Percentiles rank a stretch among this genome's conserved stretches.
Evolutionary conservation across 2,329 filamentous ascomycete genomes (phyloP).

Genomic region (Microsporum audouinii): DNA sequence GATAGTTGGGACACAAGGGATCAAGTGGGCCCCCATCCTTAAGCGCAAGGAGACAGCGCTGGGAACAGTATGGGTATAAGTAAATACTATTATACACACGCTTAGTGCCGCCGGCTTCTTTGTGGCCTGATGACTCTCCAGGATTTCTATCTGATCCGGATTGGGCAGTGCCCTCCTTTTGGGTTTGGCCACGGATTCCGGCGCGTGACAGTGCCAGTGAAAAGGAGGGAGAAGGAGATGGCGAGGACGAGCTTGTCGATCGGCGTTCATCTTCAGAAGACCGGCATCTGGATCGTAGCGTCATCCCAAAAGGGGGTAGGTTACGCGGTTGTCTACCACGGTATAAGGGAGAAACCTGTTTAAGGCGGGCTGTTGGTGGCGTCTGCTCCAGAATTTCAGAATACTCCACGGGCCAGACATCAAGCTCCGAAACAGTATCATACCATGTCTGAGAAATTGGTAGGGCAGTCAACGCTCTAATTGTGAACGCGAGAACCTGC

Average conservation of each 20-base stretch:
- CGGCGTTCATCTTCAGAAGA: neutral
- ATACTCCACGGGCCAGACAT: constrained; percentile 26
- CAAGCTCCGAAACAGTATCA: constrained; percentile 16
- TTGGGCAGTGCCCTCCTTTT: neutral
- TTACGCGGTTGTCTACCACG: neutral
- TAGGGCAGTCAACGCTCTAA: constrained; percentile 5
- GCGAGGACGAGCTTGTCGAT: constrained; percentile 3
- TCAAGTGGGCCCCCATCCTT: neutral
- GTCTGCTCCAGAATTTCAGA: constrained; percentile 9
- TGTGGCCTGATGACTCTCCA: neutral
- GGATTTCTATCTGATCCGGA: neutral
- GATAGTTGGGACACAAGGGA: neutral
- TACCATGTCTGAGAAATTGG: constrained; percentile 8
- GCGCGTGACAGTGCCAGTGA: neutral
- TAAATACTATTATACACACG: no score
- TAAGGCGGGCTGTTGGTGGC: constrained; percentile 6
- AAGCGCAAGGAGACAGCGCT: neutral
- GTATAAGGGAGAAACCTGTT: constrained; percentile 1
- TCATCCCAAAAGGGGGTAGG: constrained; percentile 7
- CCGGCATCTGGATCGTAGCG: constrained; percentile 5
- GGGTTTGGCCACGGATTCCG: neutral
- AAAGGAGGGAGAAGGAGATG: neutral
- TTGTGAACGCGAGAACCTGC: constrained; percentile 30
- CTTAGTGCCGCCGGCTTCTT: neutral
- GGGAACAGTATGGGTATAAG: neutral